A percentile compares a stretch with the other conserved stretches of the same genome.
phyloP scores from a whole-genome alignment of 75 land plant genomes.

The Isoetes taiwanensis region DNA sequence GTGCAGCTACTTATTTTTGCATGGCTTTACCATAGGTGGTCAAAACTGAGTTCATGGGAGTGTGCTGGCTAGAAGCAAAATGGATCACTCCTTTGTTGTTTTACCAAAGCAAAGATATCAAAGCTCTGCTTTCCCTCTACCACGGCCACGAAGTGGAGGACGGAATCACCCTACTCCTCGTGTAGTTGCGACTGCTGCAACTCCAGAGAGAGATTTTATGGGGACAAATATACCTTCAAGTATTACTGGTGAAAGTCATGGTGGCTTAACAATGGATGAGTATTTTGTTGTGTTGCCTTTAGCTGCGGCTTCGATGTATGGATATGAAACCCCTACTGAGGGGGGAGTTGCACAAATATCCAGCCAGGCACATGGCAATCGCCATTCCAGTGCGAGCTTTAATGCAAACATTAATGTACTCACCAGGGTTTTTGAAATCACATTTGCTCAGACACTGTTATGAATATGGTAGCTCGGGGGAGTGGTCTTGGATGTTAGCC shows the following conservation, averaged over 20 bases:
- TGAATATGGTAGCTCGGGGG: too few relatives aligned
- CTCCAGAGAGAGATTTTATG: too few relatives aligned
- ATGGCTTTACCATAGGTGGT: too few relatives aligned
- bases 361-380: constrained; percentile 20
- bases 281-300: constrained; percentile 92
- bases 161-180: constrained; percentile 23
- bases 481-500: too few relatives aligned
- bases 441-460: constrained; percentile 83
- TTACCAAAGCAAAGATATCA: constrained; percentile 63
- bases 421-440: constrained; percentile 84
- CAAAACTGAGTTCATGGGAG: too few relatives aligned
- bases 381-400: constrained; percentile 45
- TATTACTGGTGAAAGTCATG: constrained; percentile 12
- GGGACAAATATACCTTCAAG: too few relatives aligned
- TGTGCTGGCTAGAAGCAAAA: constrained; percentile 53
- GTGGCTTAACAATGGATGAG: constrained; percentile 78
- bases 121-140: constrained; percentile 38
- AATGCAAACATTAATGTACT: constrained; percentile 69
- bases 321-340: constrained; percentile 43
- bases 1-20: constrained; percentile 50
- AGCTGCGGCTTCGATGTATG: constrained; percentile 86
- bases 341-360: too few relatives aligned
- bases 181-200: too few relatives aligned
- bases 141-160: constrained; percentile 52
- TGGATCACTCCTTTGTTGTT: constrained; percentile 92